These are phyloP conservation scores for Phlyctochytrium planicorne DNA, from an alignment of 192 early-diverging fungal species.

Conservation along the genomic window DNA sequence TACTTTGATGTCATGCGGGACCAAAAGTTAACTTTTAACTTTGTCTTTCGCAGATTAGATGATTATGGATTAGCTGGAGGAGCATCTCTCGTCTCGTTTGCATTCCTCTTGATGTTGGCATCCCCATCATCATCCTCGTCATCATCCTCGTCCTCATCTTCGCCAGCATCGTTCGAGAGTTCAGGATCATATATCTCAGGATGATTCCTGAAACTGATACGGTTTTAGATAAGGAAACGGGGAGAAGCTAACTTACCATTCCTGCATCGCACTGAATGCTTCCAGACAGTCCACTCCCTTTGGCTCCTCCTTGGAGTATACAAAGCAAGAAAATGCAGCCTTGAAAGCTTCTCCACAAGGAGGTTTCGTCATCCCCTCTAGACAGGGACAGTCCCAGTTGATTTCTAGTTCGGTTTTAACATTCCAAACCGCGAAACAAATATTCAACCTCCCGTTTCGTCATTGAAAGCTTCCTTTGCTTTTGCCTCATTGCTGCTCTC, in stretches of 20 bases:
- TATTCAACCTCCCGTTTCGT: too few relatives aligned
- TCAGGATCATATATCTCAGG: conserved; percentile 89
- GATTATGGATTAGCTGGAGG: too few relatives aligned
- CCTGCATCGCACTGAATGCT: conserved; percentile 90
- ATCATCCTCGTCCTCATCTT: conserved; percentile 26
- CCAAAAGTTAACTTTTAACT: too few relatives aligned
- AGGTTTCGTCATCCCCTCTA: conserved; percentile 91
- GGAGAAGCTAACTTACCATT: conserved; percentile 45
- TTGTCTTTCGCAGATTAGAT: too few relatives aligned
- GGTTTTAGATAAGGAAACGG: not conserved
- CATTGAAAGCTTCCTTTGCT: too few relatives aligned
- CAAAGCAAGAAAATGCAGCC: conserved; percentile 95
- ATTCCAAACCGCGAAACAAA: too few relatives aligned
- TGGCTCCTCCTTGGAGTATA: conserved; percentile 87
- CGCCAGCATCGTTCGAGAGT: conserved; percentile 48
- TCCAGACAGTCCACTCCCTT: conserved; percentile 98
- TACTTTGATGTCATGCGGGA: too few relatives aligned
- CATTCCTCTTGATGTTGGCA: too few relatives aligned
- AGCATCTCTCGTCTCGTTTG: too few relatives aligned
- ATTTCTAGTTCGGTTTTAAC: too few relatives aligned
- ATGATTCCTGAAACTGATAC: conserved; percentile 53
- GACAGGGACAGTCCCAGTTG: too few relatives aligned
- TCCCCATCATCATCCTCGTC: conserved; percentile 9
- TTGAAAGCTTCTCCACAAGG: conserved; percentile 98
- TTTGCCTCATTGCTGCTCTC: too few relatives aligned